Evolutionary conservation across 805 yeast species (phyloP), one percentile per base, ranked within the genome.

Genomic region (Candida sithepensis): DNA sequence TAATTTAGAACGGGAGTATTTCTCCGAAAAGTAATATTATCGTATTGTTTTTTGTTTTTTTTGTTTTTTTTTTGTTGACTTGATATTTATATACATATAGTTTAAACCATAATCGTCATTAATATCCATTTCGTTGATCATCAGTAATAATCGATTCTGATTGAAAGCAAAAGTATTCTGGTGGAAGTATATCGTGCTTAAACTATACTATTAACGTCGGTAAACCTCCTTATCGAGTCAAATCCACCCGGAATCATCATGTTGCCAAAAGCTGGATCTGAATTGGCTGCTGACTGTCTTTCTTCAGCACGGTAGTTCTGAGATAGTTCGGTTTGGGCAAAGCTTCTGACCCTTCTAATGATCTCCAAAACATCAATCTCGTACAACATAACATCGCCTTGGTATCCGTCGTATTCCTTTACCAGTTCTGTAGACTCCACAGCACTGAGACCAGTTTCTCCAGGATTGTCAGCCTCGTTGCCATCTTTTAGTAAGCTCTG

Each of bases 371-470:
- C 73, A 44, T 69, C 66, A 4, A 76, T 58, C 22, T 59, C 60
- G 7, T 70, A 64, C 2, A 73, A 60, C 18, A 58, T 50, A 1
- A 71, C 61, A 23, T 67, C 59, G 0, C 82, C 81, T 39, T 72
- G 71, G 50, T 67, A 73, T 1, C 81, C 81, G 55, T 77, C 79
- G 34, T 56, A 62, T 21, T 55, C 58, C 33, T 55, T 56, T 10
- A 34, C 39, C 12, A 32, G 36, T 21, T 45, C 51, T 13, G 38
- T 42, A 3, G 44, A 48, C 19, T 42, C 47, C 23, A 43, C 39
- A 3, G 48, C 44, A 66, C 65, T 39, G 13, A 39, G 23, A 12
- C 34, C 34, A 30, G 34, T 12, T 30, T 30, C 34, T 6, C n/a
- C 22, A 4, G 44, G 4, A 13, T 8, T 22, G 14, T 2, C 19